Base-by-base conservation (phyloP, 805 yeast genomes). In the Candida schatavii region DNA sequence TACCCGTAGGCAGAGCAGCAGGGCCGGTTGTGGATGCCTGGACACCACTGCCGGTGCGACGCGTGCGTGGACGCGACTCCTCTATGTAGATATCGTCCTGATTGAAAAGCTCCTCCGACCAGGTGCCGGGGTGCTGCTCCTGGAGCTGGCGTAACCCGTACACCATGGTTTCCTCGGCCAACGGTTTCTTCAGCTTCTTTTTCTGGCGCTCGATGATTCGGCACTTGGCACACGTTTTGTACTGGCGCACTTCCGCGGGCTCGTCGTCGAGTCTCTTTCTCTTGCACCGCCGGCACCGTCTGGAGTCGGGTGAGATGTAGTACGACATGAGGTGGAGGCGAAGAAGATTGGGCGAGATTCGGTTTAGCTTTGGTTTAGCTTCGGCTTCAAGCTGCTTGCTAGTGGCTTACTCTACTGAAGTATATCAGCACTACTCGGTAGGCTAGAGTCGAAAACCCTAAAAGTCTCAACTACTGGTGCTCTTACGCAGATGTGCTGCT, bases 221-320 rank as follows among this genome's bases (percentile, higher is more conserved):
- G 52, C 82, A 77, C 46, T 78, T 75, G 52, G 77, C 78, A 58
- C 82, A 77, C 3, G 82, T 77, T 46, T 76, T 77, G 55, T 75
- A 77, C 52, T 74, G 78, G 49, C 71, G 64, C 31, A 77, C 80
- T 46, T 76, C 80, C 2, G 78, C 75, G 19, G 77, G 77, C 56
- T 77, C 82, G 46, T 75, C 76, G 45, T 70, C 74, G 48, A 74
- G 67, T 60, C 82, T 67, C 68, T 74, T 72, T 39, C 80, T 59
- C 52, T 77, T 77, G 61, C 82, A 77, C 51, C 82, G 74, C 54
- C 82, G 78, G 52, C 82, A 77, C 47, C 66, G 56, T 57, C 65
- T 61, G 13, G 56, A 54, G 29, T 58, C 63, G 27, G 20, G 28
- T 3, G 34, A 29, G 15, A 17, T 14, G 28, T 38, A 38, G 35